A percentile compares a stretch with the other conserved stretches of the same genome.
These are phyloP conservation scores for Mangifera indica DNA, from an alignment of 345 rosid genomes.

Conservation along the genomic window DNA sequence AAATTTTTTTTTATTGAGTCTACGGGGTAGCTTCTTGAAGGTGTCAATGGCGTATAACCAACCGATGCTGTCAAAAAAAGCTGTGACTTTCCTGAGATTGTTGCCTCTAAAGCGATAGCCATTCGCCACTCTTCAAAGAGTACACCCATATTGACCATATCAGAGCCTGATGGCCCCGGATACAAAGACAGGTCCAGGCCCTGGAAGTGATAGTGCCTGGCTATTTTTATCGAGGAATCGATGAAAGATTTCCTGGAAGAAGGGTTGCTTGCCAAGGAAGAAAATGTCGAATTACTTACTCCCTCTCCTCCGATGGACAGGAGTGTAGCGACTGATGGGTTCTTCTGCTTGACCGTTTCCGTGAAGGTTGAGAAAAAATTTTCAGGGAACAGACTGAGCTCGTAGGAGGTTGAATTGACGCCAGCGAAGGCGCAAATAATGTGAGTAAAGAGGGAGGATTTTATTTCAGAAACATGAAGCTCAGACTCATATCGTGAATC, in stretches of 20 bases:
- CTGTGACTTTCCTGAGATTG: not conserved
- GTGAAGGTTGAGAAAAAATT: no score
- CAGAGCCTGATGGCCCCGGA: not conserved
- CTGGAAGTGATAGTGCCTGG: not conserved
- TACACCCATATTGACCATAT: constrained; percentile 5
- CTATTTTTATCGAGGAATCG: not conserved
- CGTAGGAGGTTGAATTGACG: no score
- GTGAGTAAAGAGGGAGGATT: no score
- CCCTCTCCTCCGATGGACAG: constrained; percentile 9
- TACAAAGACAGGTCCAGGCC: constrained; percentile 31
- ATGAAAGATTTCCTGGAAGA: constrained; percentile 5
- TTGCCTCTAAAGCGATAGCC: constrained; percentile 18
- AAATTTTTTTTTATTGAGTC: constrained; percentile 18
- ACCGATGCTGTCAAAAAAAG: constrained; percentile 14
- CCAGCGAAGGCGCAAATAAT: no score
- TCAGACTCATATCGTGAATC: no score
- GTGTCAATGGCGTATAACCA: not conserved
- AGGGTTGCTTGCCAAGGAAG: constrained; percentile 6
- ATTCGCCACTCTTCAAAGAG: constrained; percentile 15
- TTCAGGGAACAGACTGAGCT: no score
- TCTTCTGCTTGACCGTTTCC: no score
- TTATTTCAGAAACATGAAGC: no score
- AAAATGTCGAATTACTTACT: not conserved
- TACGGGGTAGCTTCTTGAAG: constrained; percentile 1
- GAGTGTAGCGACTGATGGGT: no score